A percentile compares a stretch with the other conserved stretches of the same genome.
phyloP scores from a whole-genome alignment of 139 green algal genomes.

The Chlamydomonas applanata region DNA sequence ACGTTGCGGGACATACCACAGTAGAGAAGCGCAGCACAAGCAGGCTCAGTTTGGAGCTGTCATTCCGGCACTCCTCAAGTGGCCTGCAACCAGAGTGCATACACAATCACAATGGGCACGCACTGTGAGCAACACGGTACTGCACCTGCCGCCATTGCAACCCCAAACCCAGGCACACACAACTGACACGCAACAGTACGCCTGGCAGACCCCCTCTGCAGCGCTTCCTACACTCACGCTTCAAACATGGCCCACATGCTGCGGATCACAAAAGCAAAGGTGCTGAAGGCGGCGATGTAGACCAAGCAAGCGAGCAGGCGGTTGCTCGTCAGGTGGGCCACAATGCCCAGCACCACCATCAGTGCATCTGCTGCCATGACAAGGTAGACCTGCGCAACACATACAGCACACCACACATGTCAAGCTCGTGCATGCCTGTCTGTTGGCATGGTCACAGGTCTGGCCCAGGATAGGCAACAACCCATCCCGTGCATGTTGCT shows the following conservation, averaged over 20 bases:
- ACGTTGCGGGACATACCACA: background rate
- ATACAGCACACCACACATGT: too few species aligned
- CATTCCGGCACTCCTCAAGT: constrained; percentile 17
- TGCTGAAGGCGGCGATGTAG: too few species aligned
- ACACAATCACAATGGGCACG: background rate
- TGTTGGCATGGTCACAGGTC: too few species aligned
- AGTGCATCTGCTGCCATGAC: constrained; percentile 18
- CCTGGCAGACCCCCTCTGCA: too few species aligned
- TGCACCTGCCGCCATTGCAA: too few species aligned
- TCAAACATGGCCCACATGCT: constrained; percentile 38
- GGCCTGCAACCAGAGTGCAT: constrained; percentile 12
- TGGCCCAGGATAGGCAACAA: too few species aligned
- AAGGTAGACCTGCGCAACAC: constrained; percentile 15
- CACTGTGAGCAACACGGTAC: too few species aligned
- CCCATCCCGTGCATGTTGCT: too few species aligned
- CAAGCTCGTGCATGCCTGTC: too few species aligned
- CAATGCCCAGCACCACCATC: constrained; percentile 30
- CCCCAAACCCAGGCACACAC: too few species aligned
- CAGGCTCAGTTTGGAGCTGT: constrained; percentile 23
- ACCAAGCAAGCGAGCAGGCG: constrained; percentile 9
- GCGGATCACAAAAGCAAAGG: constrained; percentile 3
- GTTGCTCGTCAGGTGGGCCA: constrained; percentile 16
- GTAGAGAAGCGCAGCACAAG: constrained; percentile 20
- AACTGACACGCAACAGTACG: too few species aligned
- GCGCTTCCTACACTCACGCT: constrained; percentile 20